Percentiles rank a stretch among this genome's conserved stretches.
phyloP scores from a whole-genome alignment of 2,329 filamentous ascomycete genomes.

The Alternaria sp. region DNA sequence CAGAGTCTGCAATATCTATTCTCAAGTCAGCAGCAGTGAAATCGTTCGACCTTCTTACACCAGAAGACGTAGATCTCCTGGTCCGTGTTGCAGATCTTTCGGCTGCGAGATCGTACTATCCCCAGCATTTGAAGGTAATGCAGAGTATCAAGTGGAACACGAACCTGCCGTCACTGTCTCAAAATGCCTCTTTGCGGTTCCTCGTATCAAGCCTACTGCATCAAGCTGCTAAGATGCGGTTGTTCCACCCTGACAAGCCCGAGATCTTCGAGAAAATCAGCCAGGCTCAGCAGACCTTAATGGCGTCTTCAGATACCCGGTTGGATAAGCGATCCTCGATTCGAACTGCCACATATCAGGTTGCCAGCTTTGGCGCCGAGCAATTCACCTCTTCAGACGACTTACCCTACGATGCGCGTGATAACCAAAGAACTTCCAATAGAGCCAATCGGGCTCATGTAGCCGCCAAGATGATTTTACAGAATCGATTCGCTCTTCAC shows the following conservation, averaged over 20 bases:
- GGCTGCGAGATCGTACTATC: constrained; percentile 56
- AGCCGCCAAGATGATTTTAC: constrained; percentile 28
- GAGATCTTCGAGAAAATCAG: constrained; percentile 8
- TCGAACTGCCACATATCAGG: constrained; percentile 40
- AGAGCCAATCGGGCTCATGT: constrained; percentile 23
- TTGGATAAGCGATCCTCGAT: constrained; percentile 42
- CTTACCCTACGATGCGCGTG: constrained; percentile 29
- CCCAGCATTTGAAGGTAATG: constrained; percentile 51
- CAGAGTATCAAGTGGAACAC: constrained; percentile 57
- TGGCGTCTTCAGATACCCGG: constrained; percentile 16
- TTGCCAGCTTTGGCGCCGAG: constrained; percentile 47
- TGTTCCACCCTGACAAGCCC: constrained; percentile 24
- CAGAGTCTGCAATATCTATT: constrained; percentile 62
- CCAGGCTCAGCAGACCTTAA: neutral
- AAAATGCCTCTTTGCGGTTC: constrained; percentile 33
- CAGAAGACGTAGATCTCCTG: constrained; percentile 31
- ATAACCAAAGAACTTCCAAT: neutral
- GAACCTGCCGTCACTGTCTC: constrained; percentile 49
- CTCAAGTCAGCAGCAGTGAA: constrained; percentile 59
- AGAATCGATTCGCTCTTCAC: constrained; percentile 23
- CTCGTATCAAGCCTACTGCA: constrained; percentile 36
- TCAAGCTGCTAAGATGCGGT: constrained; percentile 23
- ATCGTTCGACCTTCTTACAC: constrained; percentile 57
- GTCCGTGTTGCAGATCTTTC: constrained; percentile 41
- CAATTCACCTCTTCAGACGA: constrained; percentile 32